Percentiles rank a stretch among this genome's conserved stretches.
Conservation (phyloP, 805 yeast species). For the Schwanniomyces vanrijiae region DNA sequence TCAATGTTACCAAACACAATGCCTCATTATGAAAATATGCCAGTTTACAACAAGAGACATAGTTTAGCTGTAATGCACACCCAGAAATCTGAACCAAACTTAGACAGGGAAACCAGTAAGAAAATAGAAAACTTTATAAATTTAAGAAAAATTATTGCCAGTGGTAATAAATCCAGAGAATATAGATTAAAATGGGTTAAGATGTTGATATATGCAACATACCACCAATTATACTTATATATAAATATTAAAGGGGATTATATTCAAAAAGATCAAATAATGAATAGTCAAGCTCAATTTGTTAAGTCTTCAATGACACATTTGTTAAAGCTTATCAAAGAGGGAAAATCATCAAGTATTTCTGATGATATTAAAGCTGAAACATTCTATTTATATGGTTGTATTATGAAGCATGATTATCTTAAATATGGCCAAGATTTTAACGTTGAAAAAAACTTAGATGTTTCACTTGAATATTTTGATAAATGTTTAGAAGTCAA, state of each 20-base stretch:
- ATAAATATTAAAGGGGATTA: slow-evolving; percentile 44
- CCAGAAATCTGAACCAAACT: not conserved
- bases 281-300: slow-evolving; percentile 32
- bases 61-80: not conserved
- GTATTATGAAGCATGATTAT: slow-evolving; percentile 38
- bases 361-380: slow-evolving; percentile 23
- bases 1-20: not conserved
- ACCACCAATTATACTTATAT: slow-evolving; percentile 38
- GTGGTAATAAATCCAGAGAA: slow-evolving; percentile 42
- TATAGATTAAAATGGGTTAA: slow-evolving; percentile 43
- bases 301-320: slow-evolving; percentile 40
- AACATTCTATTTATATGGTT: slow-evolving; percentile 36
- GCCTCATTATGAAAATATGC: not conserved
- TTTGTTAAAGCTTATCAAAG: slow-evolving; percentile 34
- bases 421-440: slow-evolving; percentile 35
- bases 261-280: slow-evolving; percentile 27
- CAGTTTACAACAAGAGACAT: not conserved
- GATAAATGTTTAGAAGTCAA: slow-evolving; percentile 31
- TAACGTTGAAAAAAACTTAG: slow-evolving; percentile 27
- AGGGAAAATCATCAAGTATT: slow-evolving; percentile 22
- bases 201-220: slow-evolving; percentile 40
- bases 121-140: slow-evolving; percentile 34
- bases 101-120: slow-evolving; percentile 25
- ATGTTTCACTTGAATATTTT: slow-evolving; percentile 28
- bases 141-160: slow-evolving; percentile 35